phyloP scores from a whole-genome alignment of 2,329 filamentous ascomycete species.

The Didymella exigua region DNA sequence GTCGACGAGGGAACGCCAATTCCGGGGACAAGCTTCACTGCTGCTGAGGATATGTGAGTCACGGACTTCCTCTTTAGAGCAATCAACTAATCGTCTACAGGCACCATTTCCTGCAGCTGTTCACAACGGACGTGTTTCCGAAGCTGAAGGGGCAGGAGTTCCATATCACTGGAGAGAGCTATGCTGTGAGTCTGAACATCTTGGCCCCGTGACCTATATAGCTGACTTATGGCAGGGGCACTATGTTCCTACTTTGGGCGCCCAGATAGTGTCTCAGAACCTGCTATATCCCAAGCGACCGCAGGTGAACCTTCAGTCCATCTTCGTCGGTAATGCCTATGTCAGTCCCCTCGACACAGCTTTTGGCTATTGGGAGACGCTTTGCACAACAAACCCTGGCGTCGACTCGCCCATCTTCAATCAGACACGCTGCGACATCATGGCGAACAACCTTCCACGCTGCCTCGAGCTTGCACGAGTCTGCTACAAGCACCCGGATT shows the following conservation, averaged over 20 bases:
- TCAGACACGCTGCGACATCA: slow-evolving; percentile 54
- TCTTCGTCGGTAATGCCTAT: slow-evolving; percentile 56
- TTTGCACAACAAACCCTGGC: slow-evolving; percentile 55
- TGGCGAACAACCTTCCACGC: slow-evolving; percentile 53
- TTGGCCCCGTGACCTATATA: not conserved
- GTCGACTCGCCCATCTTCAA: slow-evolving; percentile 53
- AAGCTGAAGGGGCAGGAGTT: slow-evolving; percentile 48
- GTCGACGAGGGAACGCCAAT: slow-evolving; percentile 44
- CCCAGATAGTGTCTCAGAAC: slow-evolving; percentile 55
- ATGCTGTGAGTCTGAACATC: slow-evolving; percentile 47
- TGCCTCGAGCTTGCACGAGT: slow-evolving; percentile 51
- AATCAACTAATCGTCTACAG: not conserved
- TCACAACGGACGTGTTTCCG: slow-evolving; percentile 55
- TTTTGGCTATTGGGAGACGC: slow-evolving; percentile 55
- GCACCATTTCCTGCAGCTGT: slow-evolving; percentile 57
- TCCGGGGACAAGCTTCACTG: slow-evolving; percentile 50
- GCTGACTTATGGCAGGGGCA: slow-evolving; percentile 47
- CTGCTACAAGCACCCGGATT: slow-evolving; percentile 51
- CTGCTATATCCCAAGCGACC: slow-evolving; percentile 48
- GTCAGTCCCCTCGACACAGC: slow-evolving; percentile 51
- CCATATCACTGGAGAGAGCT: slow-evolving; percentile 58
- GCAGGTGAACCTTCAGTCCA: slow-evolving; percentile 52
- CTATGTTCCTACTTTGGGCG: slow-evolving; percentile 54
- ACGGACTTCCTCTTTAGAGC: not conserved
- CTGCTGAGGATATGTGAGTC: slow-evolving; percentile 52